Evolutionary conservation across 2,329 filamentous ascomycete species (phyloP).

Genomic region (Calonectria naviculata): DNA sequence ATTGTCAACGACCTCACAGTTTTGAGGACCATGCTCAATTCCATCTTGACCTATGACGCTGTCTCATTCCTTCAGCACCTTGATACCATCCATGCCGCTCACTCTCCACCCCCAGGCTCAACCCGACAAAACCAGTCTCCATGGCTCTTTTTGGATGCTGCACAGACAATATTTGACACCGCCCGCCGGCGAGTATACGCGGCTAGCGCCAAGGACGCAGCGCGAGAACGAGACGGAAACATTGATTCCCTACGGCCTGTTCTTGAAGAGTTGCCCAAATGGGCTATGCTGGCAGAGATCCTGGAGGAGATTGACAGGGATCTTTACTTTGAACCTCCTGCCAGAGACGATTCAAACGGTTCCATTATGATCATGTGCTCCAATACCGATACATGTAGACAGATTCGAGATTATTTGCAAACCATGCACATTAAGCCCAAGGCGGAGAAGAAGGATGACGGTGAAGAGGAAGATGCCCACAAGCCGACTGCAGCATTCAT

Average conservation of each 20-base stretch:
- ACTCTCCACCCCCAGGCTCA: slow-evolving; percentile 88
- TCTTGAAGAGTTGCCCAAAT: slow-evolving; percentile 95
- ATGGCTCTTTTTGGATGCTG: slow-evolving; percentile 96
- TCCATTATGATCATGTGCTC: slow-evolving; percentile 96
- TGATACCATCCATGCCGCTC: slow-evolving; percentile 92
- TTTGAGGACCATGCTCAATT: slow-evolving; percentile 84
- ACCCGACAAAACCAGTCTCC: slow-evolving; percentile 91
- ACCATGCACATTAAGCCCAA: slow-evolving; percentile 82
- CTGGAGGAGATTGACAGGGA: slow-evolving; percentile 94
- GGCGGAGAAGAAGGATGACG: slow-evolving; percentile 56
- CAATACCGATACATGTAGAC: slow-evolving; percentile 85
- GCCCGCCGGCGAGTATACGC: slow-evolving; percentile 90
- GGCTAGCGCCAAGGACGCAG: slow-evolving; percentile 67
- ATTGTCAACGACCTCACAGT: slow-evolving; percentile 92
- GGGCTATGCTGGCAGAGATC: slow-evolving; percentile 88
- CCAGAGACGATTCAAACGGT: slow-evolving; percentile 88
- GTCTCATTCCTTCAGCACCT: slow-evolving; percentile 93
- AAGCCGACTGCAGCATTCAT: slow-evolving; percentile 84
- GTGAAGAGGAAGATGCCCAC: slow-evolving; percentile 60
- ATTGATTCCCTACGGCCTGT: slow-evolving; percentile 79
- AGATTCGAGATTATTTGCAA: slow-evolving; percentile 90
- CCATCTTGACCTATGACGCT: slow-evolving; percentile 85
- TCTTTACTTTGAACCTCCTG: slow-evolving; percentile 81
- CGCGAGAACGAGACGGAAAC: slow-evolving; percentile 55
- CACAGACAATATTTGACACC: slow-evolving; percentile 92